Evolutionary conservation across 2,329 filamentous ascomycete species (phyloP), one percentile per base, ranked within the genome.

Genomic region (Anthostomella pinea): DNA sequence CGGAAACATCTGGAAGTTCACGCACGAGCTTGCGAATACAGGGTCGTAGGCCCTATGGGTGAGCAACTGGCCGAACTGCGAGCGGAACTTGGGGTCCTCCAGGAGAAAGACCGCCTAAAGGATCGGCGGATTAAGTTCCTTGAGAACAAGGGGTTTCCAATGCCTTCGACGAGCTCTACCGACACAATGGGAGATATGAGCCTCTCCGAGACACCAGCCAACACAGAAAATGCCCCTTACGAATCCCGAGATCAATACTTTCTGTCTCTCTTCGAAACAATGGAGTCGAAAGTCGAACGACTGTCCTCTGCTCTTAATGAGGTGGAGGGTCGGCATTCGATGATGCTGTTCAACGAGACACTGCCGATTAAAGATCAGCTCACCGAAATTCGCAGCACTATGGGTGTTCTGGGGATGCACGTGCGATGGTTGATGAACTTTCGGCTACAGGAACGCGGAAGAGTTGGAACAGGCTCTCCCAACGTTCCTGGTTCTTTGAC

Each of bases 341-440:
- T 79, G 59, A 73, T 77, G 68, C 68, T 79, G 7, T 68, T 81
- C 52, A 81, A 79, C 48, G 75, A 81, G 55, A 73, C 77, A 5
- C 69, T 79, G 51, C 76, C 73, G 6, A 72, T 82, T 42, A 76
- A 78, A 38, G 77, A 82, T 40, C 75, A 81, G 56, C 68, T 82
- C n/a, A 70, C 72, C 4, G 78, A 82, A 54, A 63, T 79, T 26
- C 66, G 71, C 27, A 77, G 72, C 58, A 77, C 70, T 46, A 63
- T 77, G 41, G 75, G 75, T 33, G 72, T 77, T 49, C 66, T 79
- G 27, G 69, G 70, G 35, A 78, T 79, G 74, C 74, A 79, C 45
- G 71, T 78, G 28, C 72, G 73, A 38, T 78, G 73, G 73, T 64
- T 79, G 18, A 68, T 78, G 56, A 75, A 73, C 41, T 65, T 69